phyloP scores from a whole-genome alignment of 169 alveolate genomes.

The Plasmodium blacklocki region DNA sequence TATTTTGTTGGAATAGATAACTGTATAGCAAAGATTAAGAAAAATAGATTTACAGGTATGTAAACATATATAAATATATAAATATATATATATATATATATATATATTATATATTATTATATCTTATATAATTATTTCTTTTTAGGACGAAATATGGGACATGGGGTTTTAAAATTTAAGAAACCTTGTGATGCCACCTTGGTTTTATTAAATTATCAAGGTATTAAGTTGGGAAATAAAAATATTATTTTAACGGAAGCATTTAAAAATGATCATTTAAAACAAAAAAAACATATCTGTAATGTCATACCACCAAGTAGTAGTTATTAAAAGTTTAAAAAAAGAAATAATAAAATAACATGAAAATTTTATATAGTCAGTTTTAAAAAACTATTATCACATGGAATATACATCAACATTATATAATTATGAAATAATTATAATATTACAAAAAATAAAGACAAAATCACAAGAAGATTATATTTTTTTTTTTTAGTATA shows the following conservation, averaged over 20 bases:
- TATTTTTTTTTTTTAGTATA: too few species aligned
- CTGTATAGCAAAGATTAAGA: conserved; percentile 45
- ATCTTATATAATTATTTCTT: not conserved
- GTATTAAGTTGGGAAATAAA: conserved; percentile 82
- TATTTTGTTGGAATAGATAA: conserved; percentile 51
- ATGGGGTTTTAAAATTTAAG: conserved; percentile 82
- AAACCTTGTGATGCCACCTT: conserved; percentile 85
- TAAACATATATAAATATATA: not conserved
- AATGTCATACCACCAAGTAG: conserved; percentile 28
- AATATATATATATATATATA: not conserved
- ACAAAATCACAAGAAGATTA: too few species aligned
- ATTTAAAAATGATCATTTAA: conserved; percentile 55
- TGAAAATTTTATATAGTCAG: too few species aligned
- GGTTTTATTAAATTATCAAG: conserved; percentile 80
- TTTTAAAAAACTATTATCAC: too few species aligned
- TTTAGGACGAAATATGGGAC: conserved; percentile 84
- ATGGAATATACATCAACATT: too few species aligned
- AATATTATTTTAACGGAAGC: conserved; percentile 81
- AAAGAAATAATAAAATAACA: too few species aligned
- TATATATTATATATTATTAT: not conserved
- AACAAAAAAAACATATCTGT: conserved; percentile 69
- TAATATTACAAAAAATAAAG: too few species aligned
- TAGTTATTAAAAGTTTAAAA: not conserved
- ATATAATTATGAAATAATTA: too few species aligned
- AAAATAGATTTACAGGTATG: conserved; percentile 50